phyloP scores from a whole-genome alignment of 163 green algal genomes.

The Scenedesmus sp. region DNA sequence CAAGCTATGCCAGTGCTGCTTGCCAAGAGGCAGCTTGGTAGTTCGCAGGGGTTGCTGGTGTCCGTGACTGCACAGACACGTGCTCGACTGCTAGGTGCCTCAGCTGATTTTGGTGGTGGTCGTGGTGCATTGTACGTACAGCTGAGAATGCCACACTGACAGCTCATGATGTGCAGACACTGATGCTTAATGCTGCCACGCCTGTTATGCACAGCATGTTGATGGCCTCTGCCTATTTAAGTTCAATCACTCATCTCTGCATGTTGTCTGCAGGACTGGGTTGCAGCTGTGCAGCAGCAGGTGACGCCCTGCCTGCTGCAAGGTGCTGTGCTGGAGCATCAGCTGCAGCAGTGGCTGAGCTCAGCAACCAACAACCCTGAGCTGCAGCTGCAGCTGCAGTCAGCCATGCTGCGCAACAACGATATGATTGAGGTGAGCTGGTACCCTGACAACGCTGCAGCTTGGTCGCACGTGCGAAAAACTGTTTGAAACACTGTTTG shows the following conservation, averaged over 20 bases:
- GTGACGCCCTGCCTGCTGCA: neutral
- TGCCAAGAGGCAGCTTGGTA: neutral
- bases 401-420: neutral
- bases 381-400: constrained; percentile 9
- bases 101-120: too few species aligned
- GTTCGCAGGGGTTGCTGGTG: neutral
- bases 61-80: neutral
- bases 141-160: neutral
- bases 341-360: neutral
- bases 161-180: neutral
- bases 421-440: neutral
- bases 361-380: neutral
- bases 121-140: too few species aligned
- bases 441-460: neutral
- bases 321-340: neutral
- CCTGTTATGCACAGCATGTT: neutral
- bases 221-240: neutral
- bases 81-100: neutral
- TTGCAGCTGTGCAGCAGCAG: neutral
- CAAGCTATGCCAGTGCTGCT: too few species aligned
- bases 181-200: neutral
- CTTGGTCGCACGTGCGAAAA: too few species aligned
- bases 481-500: neutral
- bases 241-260: neutral
- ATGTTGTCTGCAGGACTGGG: neutral